Base-by-base conservation (phyloP, 805 yeast genomes). In the Ogataea polymorpha region DNA sequence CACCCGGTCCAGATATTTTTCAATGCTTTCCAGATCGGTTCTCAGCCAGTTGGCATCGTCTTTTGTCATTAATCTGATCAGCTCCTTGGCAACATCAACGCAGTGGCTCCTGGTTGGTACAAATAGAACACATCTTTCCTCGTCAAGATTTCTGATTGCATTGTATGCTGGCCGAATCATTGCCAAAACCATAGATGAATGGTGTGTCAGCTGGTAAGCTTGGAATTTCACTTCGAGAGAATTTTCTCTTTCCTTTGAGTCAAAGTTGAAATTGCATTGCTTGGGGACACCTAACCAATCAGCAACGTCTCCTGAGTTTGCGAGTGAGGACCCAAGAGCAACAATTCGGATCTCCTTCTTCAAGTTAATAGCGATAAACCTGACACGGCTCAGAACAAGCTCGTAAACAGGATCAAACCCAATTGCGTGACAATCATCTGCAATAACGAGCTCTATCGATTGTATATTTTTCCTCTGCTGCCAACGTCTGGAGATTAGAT, bases 261-360 rank as follows among this genome's bases (percentile, higher is more conserved):
- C 72, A 57, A 84, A 89, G 53, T 88, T 89, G 66, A 71, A 87
- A 5, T 81, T 70, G 35, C 78, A 70, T 15, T 62, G 66, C 52
- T 79, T 82, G 1, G 72, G 51, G 18, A 84, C 81, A 2, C 93
- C 95, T 21, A 93, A 62, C 96, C 98, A 93, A 39, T 82, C 86
- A 1, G 86, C 91, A 43, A 90, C 62, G 49, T 87, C 96, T 37
- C 77, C 71, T 3, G 84, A 86, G 55, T 82, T 85, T 0, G 93
- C 79, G 28, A 91, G 59, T 2, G 95, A 78, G 1, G 79, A 70
- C 0, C 86, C 71, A 17, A 91, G 64, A 0, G 79, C 90, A n/a
- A 91, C 75, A 18, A 89, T 60, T 48, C 98, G 65, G 5, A 77
- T 49, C 1, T 67, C 57, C 2, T 63, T 67, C 24, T 80, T 84